Evolutionary conservation across 2,329 filamentous ascomycete species (phyloP).

Genomic region (Fusarium fracticaudum): DNA sequence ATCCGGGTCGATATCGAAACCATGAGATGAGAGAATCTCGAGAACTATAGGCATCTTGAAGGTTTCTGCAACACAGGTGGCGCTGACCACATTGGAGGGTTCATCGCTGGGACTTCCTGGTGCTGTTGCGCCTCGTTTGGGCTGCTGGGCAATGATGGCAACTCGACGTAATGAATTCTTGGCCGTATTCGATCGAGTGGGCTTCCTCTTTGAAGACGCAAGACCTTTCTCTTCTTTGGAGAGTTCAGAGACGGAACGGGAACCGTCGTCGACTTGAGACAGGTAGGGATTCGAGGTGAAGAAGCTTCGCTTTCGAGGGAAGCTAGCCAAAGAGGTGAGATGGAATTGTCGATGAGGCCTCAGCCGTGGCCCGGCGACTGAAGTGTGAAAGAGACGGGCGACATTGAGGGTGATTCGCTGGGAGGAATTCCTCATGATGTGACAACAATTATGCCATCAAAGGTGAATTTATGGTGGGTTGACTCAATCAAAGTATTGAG

Average conservation of each 20-base stretch:
- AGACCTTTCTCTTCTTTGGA: slow-evolving; percentile 30
- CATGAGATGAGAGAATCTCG: slow-evolving; percentile 65
- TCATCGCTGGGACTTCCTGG: slow-evolving; percentile 45
- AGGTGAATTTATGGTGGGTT: background rate
- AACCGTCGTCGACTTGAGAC: slow-evolving; percentile 51
- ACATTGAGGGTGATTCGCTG: slow-evolving; percentile 48
- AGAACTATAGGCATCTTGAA: slow-evolving; percentile 72
- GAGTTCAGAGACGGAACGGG: slow-evolving; percentile 31
- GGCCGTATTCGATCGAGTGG: slow-evolving; percentile 55
- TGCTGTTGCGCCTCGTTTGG: slow-evolving; percentile 47
- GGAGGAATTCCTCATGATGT: slow-evolving; percentile 47
- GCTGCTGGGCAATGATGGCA: slow-evolving; percentile 82
- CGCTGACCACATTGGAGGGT: slow-evolving; percentile 60
- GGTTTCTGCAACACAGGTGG: slow-evolving; percentile 70
- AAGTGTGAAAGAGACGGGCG: slow-evolving; percentile 45
- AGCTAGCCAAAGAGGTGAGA: slow-evolving; percentile 52
- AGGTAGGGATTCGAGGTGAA: slow-evolving; percentile 72
- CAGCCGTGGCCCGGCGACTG: slow-evolving; percentile 40
- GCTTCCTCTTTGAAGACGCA: slow-evolving; percentile 56
- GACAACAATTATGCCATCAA: slow-evolving; percentile 34
- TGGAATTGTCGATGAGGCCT: slow-evolving; percentile 55
- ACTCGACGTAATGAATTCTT: slow-evolving; percentile 85
- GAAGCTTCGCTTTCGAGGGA: slow-evolving; percentile 68
- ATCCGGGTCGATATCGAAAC: slow-evolving; percentile 71
- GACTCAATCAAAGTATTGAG: slow-evolving; percentile 3